phyloP scores from a whole-genome alignment of 345 rosid species.

The Litchi chinensis region DNA sequence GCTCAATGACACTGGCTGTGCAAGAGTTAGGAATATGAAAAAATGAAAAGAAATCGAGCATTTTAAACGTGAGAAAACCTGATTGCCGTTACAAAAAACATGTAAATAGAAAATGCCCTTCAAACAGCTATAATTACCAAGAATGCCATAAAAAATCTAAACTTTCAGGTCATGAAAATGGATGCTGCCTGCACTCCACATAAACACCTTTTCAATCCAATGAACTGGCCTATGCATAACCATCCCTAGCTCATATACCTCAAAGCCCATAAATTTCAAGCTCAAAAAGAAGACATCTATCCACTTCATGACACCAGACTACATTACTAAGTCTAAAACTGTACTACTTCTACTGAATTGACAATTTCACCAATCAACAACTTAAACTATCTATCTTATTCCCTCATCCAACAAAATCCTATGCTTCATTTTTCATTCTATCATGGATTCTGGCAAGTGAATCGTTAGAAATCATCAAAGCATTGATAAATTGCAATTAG shows the following conservation, averaged over 20 bases:
- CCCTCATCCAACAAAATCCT: background rate
- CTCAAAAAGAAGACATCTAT: background rate
- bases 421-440: background rate
- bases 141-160: background rate
- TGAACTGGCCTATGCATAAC: background rate
- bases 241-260: background rate
- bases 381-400: background rate
- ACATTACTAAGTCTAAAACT: background rate
- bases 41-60: background rate
- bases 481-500: background rate
- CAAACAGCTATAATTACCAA: background rate
- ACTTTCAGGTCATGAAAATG: background rate
- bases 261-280: background rate
- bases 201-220: background rate
- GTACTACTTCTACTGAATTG: background rate
- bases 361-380: background rate
- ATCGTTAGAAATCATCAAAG: background rate
- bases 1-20: background rate
- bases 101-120: background rate
- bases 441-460: background rate
- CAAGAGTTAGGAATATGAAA: background rate
- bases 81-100: background rate
- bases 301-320: background rate
- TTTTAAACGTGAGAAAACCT: background rate
- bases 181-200: background rate